Conservation (phyloP, 352 stramenopile species). For the Phytophthora pluvialis region DNA sequence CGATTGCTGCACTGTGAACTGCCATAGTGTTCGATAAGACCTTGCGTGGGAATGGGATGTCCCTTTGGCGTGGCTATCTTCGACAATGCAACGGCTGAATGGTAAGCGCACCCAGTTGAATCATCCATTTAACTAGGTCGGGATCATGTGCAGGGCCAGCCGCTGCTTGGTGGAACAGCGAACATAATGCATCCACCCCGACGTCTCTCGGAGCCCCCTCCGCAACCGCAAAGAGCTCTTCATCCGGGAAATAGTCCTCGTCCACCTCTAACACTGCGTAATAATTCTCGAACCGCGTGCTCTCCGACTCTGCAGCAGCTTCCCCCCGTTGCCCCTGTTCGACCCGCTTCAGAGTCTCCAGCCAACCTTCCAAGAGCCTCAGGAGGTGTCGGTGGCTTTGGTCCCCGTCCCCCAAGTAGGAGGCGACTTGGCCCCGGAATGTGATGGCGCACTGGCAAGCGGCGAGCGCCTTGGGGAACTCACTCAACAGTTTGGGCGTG, state of each 20-base stretch:
- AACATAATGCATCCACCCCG: constrained; percentile 12
- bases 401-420: constrained; percentile 20
- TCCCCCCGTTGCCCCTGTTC: not conserved
- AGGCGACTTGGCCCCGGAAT: constrained; percentile 22
- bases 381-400: constrained; percentile 21
- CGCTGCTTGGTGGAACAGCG: constrained; percentile 40
- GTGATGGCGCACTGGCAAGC: constrained; percentile 31
- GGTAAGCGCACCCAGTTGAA: constrained; percentile 36
- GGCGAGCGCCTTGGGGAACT: constrained; percentile 28
- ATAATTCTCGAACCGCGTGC: constrained; percentile 29
- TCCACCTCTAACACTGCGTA: constrained; percentile 35
- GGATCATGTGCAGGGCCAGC: constrained; percentile 34
- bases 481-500: constrained; percentile 21
- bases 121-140: constrained; percentile 43
- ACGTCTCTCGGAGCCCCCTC: not conserved
- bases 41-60: not conserved
- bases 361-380: constrained; percentile 13
- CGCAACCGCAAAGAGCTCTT: not conserved
- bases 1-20: constrained; percentile 30
- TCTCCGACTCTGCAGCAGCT: constrained; percentile 4
- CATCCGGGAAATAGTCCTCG: constrained; percentile 30
- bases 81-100: constrained; percentile 27
- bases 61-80: not conserved
- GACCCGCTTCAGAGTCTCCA: constrained; percentile 8
- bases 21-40: constrained; percentile 25